phyloP scores from a whole-genome alignment of 768 basidiomycete species.

The Suillus subalutaceus region DNA sequence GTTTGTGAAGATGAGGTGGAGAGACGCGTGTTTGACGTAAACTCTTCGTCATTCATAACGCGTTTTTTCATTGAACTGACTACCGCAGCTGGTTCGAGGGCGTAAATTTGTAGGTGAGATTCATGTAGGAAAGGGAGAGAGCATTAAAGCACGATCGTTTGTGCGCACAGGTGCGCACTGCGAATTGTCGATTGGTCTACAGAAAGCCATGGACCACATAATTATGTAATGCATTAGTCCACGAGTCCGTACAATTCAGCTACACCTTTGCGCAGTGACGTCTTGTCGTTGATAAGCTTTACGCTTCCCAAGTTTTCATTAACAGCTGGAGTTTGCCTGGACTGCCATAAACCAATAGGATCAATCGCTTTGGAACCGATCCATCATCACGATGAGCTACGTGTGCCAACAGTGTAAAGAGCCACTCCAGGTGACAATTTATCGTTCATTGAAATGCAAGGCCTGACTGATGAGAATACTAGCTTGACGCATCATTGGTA shows the following conservation, averaged over 20 bases:
- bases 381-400: constrained; percentile 41
- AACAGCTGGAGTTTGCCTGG: neutral
- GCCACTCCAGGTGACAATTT: constrained; percentile 68
- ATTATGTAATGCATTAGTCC: neutral
- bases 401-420: constrained; percentile 92
- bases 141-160: neutral
- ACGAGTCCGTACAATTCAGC: neutral
- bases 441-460: constrained; percentile 7
- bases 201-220: neutral
- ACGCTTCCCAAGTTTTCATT: neutral
- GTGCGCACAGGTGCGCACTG: neutral
- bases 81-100: constrained; percentile 38
- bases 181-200: neutral
- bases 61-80: constrained; percentile 23
- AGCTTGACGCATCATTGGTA: constrained; percentile 91
- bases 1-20: constrained; percentile 7
- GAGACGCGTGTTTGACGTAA: constrained; percentile 19
- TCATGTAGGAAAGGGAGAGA: neutral
- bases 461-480: constrained; percentile 14
- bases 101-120: neutral
- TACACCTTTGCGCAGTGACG: neutral
- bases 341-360: neutral
- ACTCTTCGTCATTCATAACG: constrained; percentile 11
- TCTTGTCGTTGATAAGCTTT: neutral
- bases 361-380: neutral